Evolutionary conservation across 31 red algal genomes (phyloP).

Genomic region (Asparagopsis taxiformis): DNA sequence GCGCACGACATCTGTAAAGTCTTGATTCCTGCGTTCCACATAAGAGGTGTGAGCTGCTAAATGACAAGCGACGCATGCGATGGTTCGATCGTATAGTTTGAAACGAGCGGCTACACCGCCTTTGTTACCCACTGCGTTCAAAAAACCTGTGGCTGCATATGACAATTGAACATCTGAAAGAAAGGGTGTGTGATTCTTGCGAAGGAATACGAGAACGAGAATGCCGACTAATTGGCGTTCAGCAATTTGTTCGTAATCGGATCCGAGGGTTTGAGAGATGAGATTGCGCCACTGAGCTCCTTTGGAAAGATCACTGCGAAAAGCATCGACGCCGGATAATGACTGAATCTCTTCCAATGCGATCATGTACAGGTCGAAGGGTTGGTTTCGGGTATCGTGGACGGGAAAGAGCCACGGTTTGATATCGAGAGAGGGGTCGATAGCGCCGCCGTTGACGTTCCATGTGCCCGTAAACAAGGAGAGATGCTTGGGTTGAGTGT

Average conservation of each 20-base stretch:
- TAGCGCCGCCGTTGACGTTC: conserved; percentile 89
- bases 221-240: conserved; percentile 93
- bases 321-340: conserved; percentile 79
- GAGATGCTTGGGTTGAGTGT: conserved; percentile 53
- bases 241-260: conserved; percentile 60
- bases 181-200: conserved; percentile 64
- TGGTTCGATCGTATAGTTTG: conserved; percentile 75
- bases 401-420: conserved; percentile 61
- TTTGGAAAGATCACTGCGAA: conserved; percentile 61
- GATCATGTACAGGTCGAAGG: conserved; percentile 77
- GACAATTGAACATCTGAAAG: conserved; percentile 67
- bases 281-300: conserved; percentile 67
- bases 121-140: conserved; percentile 92
- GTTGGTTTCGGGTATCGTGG: conserved; percentile 11
- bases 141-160: conserved; percentile 86
- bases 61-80: conserved; percentile 88
- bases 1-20: conserved; percentile 84
- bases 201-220: conserved; percentile 80
- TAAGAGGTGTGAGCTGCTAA: conserved; percentile 86
- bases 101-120: conserved; percentile 91
- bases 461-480: conserved; percentile 91
- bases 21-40: conserved; percentile 85
- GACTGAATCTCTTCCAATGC: conserved; percentile 94
- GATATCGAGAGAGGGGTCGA: conserved; percentile 16
- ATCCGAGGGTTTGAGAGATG: conserved; percentile 57